Percentiles rank a stretch among this genome's conserved stretches.
These are phyloP conservation scores for Pichia nanzhaoensis DNA, from an alignment of 805 yeast species.

Conservation along the genomic window DNA sequence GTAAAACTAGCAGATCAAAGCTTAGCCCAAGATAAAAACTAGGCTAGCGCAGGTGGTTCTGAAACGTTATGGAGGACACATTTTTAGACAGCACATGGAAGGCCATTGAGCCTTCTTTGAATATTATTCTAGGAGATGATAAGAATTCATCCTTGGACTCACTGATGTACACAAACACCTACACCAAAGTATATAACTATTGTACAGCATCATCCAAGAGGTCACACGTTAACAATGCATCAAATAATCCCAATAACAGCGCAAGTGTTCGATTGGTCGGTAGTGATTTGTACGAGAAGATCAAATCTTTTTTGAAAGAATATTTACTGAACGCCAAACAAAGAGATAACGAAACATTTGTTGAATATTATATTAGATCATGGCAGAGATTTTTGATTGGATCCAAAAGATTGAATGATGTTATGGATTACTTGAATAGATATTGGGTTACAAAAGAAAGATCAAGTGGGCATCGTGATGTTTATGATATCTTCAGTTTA, in stretches of 20 bases:
- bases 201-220: conserved; percentile 71
- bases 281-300: conserved; percentile 74
- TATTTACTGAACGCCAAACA: conserved; percentile 49
- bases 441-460: conserved; percentile 98
- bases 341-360: conserved; percentile 56
- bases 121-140: conserved; percentile 64
- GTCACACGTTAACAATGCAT: conserved; percentile 21
- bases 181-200: conserved; percentile 88
- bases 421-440: conserved; percentile 90
- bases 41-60: too few relatives aligned
- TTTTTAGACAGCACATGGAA: conserved; percentile 50
- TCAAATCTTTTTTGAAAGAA: conserved; percentile 56
- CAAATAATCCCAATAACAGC: conserved; percentile 5
- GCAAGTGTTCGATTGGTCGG: conserved; percentile 53
- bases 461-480: conserved; percentile 83
- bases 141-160: conserved; percentile 55
- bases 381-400: conserved; percentile 92
- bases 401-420: conserved; percentile 85
- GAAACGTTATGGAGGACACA: conserved; percentile 16
- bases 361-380: conserved; percentile 75
- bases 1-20: not conserved
- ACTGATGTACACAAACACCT: conserved; percentile 79
- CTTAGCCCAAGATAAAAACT: too few relatives aligned
- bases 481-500: conserved; percentile 86
- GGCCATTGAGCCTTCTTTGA: conserved; percentile 70